Evolutionary conservation across 495 filamentous ascomycete species (phyloP).

Genomic region (Hapsidospora chrysogenum): DNA sequence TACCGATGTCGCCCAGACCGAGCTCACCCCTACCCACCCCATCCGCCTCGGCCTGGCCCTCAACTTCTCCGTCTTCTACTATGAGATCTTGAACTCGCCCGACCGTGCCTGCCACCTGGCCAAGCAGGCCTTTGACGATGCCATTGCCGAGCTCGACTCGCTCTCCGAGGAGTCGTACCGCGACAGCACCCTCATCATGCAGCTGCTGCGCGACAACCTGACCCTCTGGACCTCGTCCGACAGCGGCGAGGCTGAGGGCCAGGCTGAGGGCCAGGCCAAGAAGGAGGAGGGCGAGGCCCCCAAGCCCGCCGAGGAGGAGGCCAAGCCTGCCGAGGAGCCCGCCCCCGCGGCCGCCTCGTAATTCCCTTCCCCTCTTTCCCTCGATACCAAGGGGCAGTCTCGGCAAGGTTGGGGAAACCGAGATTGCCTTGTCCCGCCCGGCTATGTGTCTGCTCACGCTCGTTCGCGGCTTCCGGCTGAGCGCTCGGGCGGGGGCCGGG

Average conservation of each 20-base stretch:
- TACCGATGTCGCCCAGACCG: slow-evolving; percentile 94
- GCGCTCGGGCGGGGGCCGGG: too few species aligned
- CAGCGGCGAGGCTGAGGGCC: slow-evolving; percentile 59
- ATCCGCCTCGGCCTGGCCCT: slow-evolving; percentile 96
- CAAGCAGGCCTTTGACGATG: slow-evolving; percentile 98
- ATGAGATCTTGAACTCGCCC: slow-evolving; percentile 98
- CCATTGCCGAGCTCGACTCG: slow-evolving; percentile 97
- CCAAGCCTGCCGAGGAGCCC: slow-evolving; percentile 29
- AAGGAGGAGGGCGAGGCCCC: slow-evolving; percentile 40
- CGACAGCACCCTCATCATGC: slow-evolving; percentile 99
- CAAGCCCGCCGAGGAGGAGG: slow-evolving; percentile 23
- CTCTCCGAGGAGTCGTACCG: slow-evolving; percentile 98
- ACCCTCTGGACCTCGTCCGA: slow-evolving; percentile 99
- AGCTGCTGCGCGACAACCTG: slow-evolving; percentile 97
- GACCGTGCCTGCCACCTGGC: slow-evolving; percentile 97
- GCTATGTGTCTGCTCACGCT: slow-evolving; percentile 1
- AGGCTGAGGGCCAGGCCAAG: slow-evolving; percentile 40
- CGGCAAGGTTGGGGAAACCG: slow-evolving; percentile 2
- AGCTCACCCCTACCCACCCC: slow-evolving; percentile 94
- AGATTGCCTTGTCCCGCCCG: not conserved
- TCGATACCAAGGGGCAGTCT: not conserved
- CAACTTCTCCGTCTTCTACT: slow-evolving; percentile 99
- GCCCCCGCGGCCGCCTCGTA: slow-evolving; percentile 19
- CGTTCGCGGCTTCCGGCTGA: not conserved
- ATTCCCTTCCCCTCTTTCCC: not conserved